Evolutionary conservation across 371 early-diverging fungal species (phyloP).

Genomic region (Funneliformis caledonium): DNA sequence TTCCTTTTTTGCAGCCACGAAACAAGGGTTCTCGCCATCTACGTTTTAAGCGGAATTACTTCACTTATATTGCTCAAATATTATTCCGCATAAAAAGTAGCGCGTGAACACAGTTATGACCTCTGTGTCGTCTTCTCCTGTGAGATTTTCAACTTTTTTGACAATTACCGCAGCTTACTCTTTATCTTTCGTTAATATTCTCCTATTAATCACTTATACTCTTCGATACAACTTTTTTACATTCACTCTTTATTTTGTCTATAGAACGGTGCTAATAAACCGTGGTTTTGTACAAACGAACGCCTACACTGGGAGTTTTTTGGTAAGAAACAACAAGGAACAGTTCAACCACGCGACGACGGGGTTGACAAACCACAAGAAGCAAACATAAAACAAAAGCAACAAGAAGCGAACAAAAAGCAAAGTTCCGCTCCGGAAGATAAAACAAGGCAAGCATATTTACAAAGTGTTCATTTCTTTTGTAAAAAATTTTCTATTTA

Average conservation of each 20-base stretch:
- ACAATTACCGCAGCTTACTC: background rate
- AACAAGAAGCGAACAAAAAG: background rate
- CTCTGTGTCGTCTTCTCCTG: constrained; percentile 23
- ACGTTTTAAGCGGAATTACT: background rate
- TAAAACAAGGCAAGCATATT: background rate
- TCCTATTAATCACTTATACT: background rate
- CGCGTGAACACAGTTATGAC: constrained; percentile 23
- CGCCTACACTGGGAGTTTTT: constrained; percentile 19
- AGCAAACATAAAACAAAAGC: background rate
- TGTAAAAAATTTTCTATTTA: no score
- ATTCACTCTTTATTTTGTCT: background rate
- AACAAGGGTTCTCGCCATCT: constrained; percentile 1
- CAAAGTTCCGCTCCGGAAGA: background rate
- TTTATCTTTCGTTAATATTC: background rate
- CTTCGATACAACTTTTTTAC: background rate
- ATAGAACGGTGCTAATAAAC: background rate
- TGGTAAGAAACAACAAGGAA: background rate
- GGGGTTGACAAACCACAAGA: background rate
- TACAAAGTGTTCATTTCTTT: background rate
- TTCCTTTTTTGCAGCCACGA: background rate
- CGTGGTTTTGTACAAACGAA: constrained; percentile 18
- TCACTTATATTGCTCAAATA: background rate
- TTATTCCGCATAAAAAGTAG: constrained; percentile 21
- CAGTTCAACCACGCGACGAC: background rate
- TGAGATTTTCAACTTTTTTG: constrained; percentile 8